Conservation (phyloP, 2,329 filamentous ascomycete species). For the Biscogniauxia sp. region DNA sequence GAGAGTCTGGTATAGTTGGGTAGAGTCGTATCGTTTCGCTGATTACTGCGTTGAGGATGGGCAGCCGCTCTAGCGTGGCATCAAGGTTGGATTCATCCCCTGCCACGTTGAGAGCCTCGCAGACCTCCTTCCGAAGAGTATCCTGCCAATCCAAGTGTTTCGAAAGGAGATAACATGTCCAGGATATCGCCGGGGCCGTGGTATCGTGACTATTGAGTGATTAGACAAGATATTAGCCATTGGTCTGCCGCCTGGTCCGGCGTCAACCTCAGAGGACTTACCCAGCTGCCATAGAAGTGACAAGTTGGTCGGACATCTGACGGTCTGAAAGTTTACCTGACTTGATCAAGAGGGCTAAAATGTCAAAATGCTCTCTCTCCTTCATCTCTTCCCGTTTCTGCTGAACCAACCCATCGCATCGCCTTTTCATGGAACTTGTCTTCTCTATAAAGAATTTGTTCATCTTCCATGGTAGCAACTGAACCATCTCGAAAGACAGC, state of each 20-base stretch:
- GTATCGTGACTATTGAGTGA: constrained; percentile 54
- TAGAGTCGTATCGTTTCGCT: constrained; percentile 51
- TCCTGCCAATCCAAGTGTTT: constrained; percentile 56
- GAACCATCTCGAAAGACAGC: constrained; percentile 41
- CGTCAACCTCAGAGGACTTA: constrained; percentile 38
- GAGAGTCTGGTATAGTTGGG: constrained; percentile 63
- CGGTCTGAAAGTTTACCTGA: constrained; percentile 51
- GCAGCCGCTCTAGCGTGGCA: constrained; percentile 58
- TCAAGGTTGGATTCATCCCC: constrained; percentile 39
- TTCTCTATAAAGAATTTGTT: constrained; percentile 39
- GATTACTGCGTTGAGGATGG: constrained; percentile 67
- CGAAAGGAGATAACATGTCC: constrained; percentile 60
- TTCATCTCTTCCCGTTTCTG: constrained; percentile 49
- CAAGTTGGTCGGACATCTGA: constrained; percentile 51
- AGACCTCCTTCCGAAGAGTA: constrained; percentile 60
- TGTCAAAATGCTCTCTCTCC: constrained; percentile 54
- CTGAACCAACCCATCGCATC: constrained; percentile 45
- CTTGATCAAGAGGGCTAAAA: constrained; percentile 57
- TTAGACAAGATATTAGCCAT: constrained; percentile 2
- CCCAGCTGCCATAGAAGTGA: constrained; percentile 56
- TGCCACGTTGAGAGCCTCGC: constrained; percentile 41
- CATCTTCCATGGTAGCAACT: constrained; percentile 44
- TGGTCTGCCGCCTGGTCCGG: constrained; percentile 49
- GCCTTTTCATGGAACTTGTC: constrained; percentile 35
- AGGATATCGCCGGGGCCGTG: constrained; percentile 61